phyloP scores from a whole-genome alignment of 1,284 basidiomycete genomes.

The Stygiomarasmius scandens region DNA sequence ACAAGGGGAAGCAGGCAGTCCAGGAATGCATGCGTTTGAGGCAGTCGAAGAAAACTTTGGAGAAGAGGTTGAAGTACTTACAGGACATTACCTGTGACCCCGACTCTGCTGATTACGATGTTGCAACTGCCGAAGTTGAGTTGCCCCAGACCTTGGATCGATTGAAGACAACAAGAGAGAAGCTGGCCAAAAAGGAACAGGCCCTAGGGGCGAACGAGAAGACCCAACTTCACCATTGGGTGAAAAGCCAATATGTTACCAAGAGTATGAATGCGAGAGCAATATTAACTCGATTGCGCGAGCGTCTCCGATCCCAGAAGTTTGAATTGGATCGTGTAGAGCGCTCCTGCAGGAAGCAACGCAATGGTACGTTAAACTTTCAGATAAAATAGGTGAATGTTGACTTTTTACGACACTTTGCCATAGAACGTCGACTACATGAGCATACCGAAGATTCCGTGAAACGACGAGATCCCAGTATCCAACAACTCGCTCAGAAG shows the following conservation, averaged over 20 bases:
- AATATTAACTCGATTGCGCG: slow-evolving; percentile 1
- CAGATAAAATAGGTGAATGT: too few species aligned
- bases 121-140: neutral
- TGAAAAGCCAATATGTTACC: neutral
- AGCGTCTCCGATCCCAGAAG: slow-evolving; percentile 1
- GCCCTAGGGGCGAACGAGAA: neutral
- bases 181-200: neutral
- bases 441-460: neutral
- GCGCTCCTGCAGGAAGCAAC: slow-evolving; percentile 1
- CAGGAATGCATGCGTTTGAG: neutral
- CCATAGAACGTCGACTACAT: neutral
- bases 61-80: neutral
- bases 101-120: neutral
- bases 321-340: slow-evolving; percentile 14
- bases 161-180: neutral
- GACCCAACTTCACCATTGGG: neutral
- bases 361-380: slow-evolving; percentile 3
- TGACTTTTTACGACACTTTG: neutral
- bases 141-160: neutral
- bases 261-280: slow-evolving; percentile 8
- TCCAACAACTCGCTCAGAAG: slow-evolving; percentile 1
- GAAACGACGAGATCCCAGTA: slow-evolving; percentile 6
- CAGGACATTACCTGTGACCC: neutral
- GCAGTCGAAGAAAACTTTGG: neutral
- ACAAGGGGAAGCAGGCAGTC: neutral